Evolutionary conservation across 2,329 filamentous ascomycete genomes (phyloP).

Genomic region (Colletotrichum sojae): DNA sequence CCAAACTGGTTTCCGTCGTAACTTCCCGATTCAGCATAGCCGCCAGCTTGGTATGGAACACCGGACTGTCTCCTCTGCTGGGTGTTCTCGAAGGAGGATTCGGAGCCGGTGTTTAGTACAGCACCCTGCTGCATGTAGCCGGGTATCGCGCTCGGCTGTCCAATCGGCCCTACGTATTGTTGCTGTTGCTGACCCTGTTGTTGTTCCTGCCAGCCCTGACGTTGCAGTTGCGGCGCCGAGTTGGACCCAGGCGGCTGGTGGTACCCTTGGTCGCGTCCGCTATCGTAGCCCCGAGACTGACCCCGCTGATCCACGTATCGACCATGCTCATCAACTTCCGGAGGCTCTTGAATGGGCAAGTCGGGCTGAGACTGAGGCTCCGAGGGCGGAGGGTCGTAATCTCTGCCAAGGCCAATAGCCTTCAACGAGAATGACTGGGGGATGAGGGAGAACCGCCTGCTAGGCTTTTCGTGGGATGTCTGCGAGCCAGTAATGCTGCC

Average conservation of each 20-base stretch:
- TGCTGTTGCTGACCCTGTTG: slow-evolving; percentile 57
- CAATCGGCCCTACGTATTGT: slow-evolving; percentile 52
- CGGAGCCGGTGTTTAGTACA: slow-evolving; percentile 65
- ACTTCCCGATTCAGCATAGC: slow-evolving; percentile 59
- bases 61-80: slow-evolving; percentile 52
- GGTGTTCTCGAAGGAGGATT: slow-evolving; percentile 64
- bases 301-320: slow-evolving; percentile 51
- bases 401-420: slow-evolving; percentile 72
- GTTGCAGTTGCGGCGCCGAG: slow-evolving; percentile 49
- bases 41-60: slow-evolving; percentile 59
- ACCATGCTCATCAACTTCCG: slow-evolving; percentile 54
- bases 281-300: slow-evolving; percentile 38
- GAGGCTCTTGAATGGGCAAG: slow-evolving; percentile 66
- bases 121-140: slow-evolving; percentile 62
- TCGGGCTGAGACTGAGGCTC: slow-evolving; percentile 65
- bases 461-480: slow-evolving; percentile 68
- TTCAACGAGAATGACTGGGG: slow-evolving; percentile 76
- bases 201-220: slow-evolving; percentile 44
- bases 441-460: slow-evolving; percentile 79
- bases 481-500: slow-evolving; percentile 75
- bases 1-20: slow-evolving; percentile 57
- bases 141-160: slow-evolving; percentile 60
- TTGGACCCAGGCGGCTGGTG: slow-evolving; percentile 37
- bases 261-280: slow-evolving; percentile 36
- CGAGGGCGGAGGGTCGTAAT: slow-evolving; percentile 62